Percentiles rank a stretch among this genome's conserved stretches.
Evolutionary conservation across 148 eudicot genomes (phyloP).

Genomic region (Rhododendron kiyosumense): DNA sequence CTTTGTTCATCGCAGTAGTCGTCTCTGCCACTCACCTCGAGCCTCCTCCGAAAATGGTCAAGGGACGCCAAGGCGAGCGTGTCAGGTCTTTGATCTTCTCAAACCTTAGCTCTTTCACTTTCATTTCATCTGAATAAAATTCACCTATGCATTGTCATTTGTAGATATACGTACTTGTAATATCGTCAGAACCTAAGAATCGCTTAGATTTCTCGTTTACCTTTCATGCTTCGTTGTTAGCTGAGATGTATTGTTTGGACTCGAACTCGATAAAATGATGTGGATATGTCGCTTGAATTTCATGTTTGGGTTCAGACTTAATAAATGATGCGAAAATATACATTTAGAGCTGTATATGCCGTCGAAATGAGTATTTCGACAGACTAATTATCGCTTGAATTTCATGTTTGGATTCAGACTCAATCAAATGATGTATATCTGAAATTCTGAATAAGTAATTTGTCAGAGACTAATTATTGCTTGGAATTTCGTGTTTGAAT

Average conservation of each 20-base stretch:
- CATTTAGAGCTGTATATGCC: background rate
- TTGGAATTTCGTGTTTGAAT: background rate
- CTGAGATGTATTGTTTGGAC: background rate
- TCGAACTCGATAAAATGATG: background rate
- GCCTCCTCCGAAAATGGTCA: conserved; percentile 48
- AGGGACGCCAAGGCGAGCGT: conserved; percentile 87
- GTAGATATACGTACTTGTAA: too few species aligned
- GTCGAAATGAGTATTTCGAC: background rate
- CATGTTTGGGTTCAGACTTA: background rate
- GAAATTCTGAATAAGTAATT: background rate
- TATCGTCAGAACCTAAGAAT: too few species aligned
- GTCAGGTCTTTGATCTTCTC: conserved; percentile 33
- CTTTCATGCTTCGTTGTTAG: background rate
- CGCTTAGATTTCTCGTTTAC: background rate
- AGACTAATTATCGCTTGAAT: background rate
- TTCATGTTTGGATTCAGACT: background rate
- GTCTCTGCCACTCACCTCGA: background rate
- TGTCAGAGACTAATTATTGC: background rate
- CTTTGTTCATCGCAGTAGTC: conserved; percentile 1
- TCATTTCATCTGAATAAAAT: too few species aligned
- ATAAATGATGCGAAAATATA: background rate
- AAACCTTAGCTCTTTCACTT: background rate
- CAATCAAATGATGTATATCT: background rate
- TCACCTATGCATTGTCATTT: too few species aligned
- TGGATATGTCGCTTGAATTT: background rate